Conservation (phyloP, 768 basidiomycete genomes). For the Crucibulum laeve region DNA sequence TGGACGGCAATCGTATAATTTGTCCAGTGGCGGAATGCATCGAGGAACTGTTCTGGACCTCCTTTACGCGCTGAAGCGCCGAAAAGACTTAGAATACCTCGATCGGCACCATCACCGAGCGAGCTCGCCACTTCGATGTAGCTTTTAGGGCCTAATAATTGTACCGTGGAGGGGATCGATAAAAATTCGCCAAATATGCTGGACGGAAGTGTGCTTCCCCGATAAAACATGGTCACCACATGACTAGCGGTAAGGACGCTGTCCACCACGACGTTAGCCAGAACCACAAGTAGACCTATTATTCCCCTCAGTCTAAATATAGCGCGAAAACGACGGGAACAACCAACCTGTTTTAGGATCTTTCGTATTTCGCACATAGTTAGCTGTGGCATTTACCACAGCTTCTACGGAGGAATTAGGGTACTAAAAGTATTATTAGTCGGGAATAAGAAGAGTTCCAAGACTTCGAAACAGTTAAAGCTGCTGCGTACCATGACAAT, state of each 20-base stretch:
- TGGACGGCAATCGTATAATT: conserved; percentile 14
- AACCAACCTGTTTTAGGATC: conserved; percentile 24
- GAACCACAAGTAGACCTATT: conserved; percentile 10
- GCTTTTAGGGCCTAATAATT: conserved; percentile 13
- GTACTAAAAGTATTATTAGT: conserved; percentile 9
- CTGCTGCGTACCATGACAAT: conserved; percentile 23
- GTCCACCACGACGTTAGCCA: conserved; percentile 6
- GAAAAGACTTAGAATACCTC: conserved; percentile 16
- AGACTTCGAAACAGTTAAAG: not conserved
- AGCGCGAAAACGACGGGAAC: not conserved
- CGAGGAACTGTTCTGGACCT: conserved; percentile 11
- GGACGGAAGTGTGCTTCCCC: conserved; percentile 16
- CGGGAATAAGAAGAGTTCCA: not conserved
- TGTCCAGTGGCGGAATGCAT: conserved; percentile 17
- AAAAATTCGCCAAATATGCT: conserved; percentile 23
- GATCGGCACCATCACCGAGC: conserved; percentile 8
- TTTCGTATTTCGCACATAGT: conserved; percentile 14
- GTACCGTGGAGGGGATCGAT: conserved; percentile 16
- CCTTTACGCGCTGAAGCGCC: conserved; percentile 20
- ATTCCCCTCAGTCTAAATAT: not conserved
- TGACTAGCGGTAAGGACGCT: conserved; percentile 5
- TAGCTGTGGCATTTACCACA: conserved; percentile 18
- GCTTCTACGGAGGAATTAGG: conserved; percentile 19
- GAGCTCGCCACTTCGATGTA: conserved; percentile 16
- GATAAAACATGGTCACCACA: conserved; percentile 16